Base-by-base conservation (phyloP, 805 yeast genomes). In the Priceomyces melissophilus region DNA sequence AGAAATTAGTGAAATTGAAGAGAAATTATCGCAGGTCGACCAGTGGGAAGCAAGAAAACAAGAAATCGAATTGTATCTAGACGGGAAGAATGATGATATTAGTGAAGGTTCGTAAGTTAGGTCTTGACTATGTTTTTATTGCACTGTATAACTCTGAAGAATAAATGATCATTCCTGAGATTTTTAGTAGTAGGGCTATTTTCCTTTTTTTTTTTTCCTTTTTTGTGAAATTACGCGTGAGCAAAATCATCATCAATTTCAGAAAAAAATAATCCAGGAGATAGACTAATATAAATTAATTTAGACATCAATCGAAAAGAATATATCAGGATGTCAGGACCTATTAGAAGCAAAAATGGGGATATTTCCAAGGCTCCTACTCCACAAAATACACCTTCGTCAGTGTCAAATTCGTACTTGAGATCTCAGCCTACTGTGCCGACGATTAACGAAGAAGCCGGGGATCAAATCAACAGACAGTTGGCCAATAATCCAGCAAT, bases 341-440 rank as follows among this genome's bases (percentile, higher is more conserved):
- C 96, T 31, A 89, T 89, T 65, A 85, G 83, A 71, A 63, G 65
- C 42, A 80, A 80, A 58, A 59, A 63, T 49, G 84, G 84, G 59
- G 87, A 87, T 60, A 79, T 87, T 50, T 84, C 91, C 48, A 80
- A 82, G 55, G 98, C 99, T 5, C 99, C 99, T 34, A 93, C 99
- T 1, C 99, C 99, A 4, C 99, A 93, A 61, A 93, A 93, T 74
- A 93, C 99, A 1, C 99, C 99, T 11, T 87, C 98, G 3, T 81
- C 91, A 28, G 86, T 84, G 29, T 75, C 87, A 32, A 81, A 80
- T 46, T 82, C 90, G 15, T 86, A 81, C 58, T 69, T 88, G 61
- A 80, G 76, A 58, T 74, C 73, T 38, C 75, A 79, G 50, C 79
- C 78, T 15, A 65, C 73, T 26, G 78, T 60, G 40, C 63, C 64